These are phyloP conservation scores for Lactarius sp. DNA, from an alignment of 768 basidiomycete genomes.

Conservation along the genomic window DNA sequence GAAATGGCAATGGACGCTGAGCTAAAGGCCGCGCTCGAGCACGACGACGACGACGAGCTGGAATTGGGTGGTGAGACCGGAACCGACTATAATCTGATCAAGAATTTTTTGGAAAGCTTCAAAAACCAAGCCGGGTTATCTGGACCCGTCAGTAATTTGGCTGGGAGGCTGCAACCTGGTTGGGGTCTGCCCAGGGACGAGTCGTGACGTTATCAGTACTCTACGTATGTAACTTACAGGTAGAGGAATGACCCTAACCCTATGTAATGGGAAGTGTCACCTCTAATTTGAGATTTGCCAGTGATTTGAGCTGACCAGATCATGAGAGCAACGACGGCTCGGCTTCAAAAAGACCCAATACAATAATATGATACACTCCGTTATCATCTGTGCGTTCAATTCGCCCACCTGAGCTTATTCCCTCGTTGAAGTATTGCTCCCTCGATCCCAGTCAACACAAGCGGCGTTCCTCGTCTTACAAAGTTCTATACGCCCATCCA, in stretches of 20 bases:
- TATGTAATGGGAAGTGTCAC: conserved; percentile 5
- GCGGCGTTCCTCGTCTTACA: conserved; percentile 76
- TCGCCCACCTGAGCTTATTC: not conserved
- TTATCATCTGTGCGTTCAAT: conserved; percentile 24
- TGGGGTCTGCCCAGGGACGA: conserved; percentile 73
- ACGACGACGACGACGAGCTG: conserved; percentile 54
- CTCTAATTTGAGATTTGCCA: too few species aligned
- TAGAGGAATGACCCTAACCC: conserved; percentile 8
- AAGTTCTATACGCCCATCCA: conserved; percentile 87
- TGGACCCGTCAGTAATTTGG: conserved; percentile 89
- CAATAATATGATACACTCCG: conserved; percentile 27
- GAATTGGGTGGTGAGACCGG: conserved; percentile 42
- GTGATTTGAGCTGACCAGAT: too few species aligned
- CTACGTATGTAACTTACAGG: too few species aligned
- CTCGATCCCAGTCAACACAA: conserved; percentile 73
- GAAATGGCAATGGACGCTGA: conserved; percentile 91
- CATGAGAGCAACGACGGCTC: not conserved
- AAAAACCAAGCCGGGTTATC: conserved; percentile 84
- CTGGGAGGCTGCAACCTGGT: conserved; percentile 73
- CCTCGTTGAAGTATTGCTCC: conserved; percentile 7
- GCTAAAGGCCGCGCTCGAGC: conserved; percentile 55
- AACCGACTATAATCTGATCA: conserved; percentile 88
- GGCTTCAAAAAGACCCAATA: not conserved
- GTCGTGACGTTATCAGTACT: not conserved
- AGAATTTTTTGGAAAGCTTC: conserved; percentile 96